Conservation (phyloP, 2,329 filamentous ascomycete genomes). For the Penicillium sp. region DNA sequence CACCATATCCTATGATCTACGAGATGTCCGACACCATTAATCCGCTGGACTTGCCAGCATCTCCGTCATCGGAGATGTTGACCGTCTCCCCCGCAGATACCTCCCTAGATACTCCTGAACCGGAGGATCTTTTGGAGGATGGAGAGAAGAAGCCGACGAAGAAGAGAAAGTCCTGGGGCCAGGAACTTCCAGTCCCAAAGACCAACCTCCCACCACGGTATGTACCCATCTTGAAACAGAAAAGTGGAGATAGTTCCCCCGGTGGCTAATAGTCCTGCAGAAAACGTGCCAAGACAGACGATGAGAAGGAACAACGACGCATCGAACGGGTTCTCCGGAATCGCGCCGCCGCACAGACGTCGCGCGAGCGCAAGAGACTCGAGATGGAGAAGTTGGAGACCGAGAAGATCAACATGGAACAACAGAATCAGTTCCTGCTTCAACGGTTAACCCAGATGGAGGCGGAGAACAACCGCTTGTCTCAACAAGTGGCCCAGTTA, state of each 20-base stretch:
- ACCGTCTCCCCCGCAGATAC: slow-evolving; percentile 46
- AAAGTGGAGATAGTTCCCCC: neutral
- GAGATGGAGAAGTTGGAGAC: slow-evolving; percentile 82
- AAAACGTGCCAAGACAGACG: slow-evolving; percentile 97
- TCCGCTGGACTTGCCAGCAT: slow-evolving; percentile 32
- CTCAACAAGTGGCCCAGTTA: slow-evolving; percentile 53
- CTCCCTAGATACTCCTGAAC: slow-evolving; percentile 32
- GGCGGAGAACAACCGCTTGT: slow-evolving; percentile 53
- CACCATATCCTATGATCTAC: slow-evolving; percentile 10
- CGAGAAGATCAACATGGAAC: slow-evolving; percentile 65
- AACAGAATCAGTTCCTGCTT: slow-evolving; percentile 71
- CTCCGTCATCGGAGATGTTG: slow-evolving; percentile 36
- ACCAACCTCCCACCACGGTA: slow-evolving; percentile 91
- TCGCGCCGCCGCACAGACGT: slow-evolving; percentile 93
- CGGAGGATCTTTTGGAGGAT: slow-evolving; percentile 22
- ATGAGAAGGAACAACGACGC: slow-evolving; percentile 96
- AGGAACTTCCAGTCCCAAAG: slow-evolving; percentile 94
- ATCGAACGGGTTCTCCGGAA: slow-evolving; percentile 97
- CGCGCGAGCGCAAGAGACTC: slow-evolving; percentile 84
- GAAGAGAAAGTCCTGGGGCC: slow-evolving; percentile 98
- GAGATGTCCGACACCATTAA: slow-evolving; percentile 34
- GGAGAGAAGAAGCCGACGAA: slow-evolving; percentile 73
- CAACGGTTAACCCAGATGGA: slow-evolving; percentile 62
- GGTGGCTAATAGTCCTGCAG: slow-evolving; percentile 43
- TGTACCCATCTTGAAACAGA: slow-evolving; percentile 24